Evolutionary conservation across 768 basidiomycete genomes (phyloP).

Genomic region (Tylopilus cervinicoccineus): DNA sequence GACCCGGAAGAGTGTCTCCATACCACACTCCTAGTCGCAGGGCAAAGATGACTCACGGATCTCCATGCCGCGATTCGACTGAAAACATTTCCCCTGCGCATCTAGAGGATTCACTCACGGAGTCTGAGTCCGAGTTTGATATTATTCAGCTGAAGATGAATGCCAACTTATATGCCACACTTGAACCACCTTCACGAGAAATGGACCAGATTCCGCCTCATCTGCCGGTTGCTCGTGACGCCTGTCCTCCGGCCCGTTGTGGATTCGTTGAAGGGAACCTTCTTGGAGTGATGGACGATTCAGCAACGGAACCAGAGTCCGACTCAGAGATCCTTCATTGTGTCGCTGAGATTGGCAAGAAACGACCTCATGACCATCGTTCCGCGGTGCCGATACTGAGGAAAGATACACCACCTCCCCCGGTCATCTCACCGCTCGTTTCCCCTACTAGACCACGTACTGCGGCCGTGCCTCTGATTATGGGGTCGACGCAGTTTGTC

Average conservation of each 20-base stretch:
- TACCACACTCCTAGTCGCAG: constrained; percentile 4
- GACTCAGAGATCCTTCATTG: constrained; percentile 25
- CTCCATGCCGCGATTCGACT: constrained; percentile 1
- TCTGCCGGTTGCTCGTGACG: background rate
- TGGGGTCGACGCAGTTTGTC: constrained; percentile 1
- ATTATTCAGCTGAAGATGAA: constrained; percentile 9
- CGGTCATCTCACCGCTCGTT: constrained; percentile 26
- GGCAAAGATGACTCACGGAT: background rate
- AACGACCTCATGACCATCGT: background rate
- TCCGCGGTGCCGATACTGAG: constrained; percentile 1
- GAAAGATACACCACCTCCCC: constrained; percentile 4
- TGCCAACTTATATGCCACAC: background rate
- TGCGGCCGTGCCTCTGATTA: background rate
- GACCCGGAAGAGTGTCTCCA: background rate
- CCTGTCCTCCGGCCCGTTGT: background rate
- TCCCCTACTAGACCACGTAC: constrained; percentile 22
- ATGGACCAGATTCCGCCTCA: background rate
- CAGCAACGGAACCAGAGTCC: constrained; percentile 32
- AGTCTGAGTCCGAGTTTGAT: constrained; percentile 27
- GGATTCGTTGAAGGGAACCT: background rate
- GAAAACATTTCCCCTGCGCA: constrained; percentile 2
- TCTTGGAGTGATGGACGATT: constrained; percentile 20
- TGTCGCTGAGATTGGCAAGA: constrained; percentile 16
- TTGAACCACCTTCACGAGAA: background rate
- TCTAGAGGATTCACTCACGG: constrained; percentile 29